These are phyloP conservation scores for Entamoeba histolytica DNA, from an alignment of 208 protist species.

Conservation along the genomic window DNA sequence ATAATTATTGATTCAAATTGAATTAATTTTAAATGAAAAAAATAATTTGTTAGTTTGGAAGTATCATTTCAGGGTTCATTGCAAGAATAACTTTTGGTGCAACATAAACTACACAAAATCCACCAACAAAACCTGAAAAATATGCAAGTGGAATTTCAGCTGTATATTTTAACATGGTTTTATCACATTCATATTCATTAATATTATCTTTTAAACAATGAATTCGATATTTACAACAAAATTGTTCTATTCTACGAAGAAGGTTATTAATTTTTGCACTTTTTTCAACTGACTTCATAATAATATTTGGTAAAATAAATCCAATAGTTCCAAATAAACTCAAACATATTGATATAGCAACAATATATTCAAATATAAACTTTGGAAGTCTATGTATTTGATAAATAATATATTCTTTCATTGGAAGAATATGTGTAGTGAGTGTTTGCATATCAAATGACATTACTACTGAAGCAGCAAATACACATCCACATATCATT, in stretches of 20 bases:
- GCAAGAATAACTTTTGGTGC: not conserved
- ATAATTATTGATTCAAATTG: too few relatives aligned
- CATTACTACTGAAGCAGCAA: not conserved
- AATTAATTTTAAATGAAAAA: too few relatives aligned
- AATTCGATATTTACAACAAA: not conserved
- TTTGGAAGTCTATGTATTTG: not conserved
- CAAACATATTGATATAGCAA: not conserved
- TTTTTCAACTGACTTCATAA: not conserved
- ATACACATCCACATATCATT: not conserved
- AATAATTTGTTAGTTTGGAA: not conserved
- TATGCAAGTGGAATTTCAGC: not conserved
- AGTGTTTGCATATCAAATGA: not conserved
- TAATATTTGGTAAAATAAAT: not conserved
- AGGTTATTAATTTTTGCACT: not conserved
- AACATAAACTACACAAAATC: not conserved
- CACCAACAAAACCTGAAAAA: not conserved
- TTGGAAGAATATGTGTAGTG: not conserved
- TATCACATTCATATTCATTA: not conserved
- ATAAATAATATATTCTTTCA: not conserved
- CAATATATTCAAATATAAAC: not conserved
- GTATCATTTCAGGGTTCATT: not conserved
- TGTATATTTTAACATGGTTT: not conserved
- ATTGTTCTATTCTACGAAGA: not conserved
- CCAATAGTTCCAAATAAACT: not conserved
- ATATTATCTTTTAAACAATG: not conserved